These are phyloP conservation scores for Kodamaea neixiangensis DNA, from an alignment of 805 yeast genomes.

Conservation along the genomic window DNA sequence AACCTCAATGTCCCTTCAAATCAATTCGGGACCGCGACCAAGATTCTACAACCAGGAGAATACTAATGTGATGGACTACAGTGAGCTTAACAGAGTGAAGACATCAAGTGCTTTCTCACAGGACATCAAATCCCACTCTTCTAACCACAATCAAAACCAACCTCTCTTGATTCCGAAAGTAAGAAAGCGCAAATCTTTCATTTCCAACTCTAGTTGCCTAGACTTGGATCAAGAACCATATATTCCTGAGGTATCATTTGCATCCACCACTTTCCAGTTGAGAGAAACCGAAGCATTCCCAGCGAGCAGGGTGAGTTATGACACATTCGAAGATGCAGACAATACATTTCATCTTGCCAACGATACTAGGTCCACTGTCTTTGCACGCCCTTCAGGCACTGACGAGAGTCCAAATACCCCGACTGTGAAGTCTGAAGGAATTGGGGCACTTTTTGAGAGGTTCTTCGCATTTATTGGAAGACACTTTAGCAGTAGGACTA, in stretches of 20 bases:
- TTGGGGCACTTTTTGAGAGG: background rate
- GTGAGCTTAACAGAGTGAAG: background rate
- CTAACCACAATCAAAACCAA: background rate
- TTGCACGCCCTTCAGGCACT: no score
- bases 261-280: background rate
- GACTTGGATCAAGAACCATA: background rate
- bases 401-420: background rate
- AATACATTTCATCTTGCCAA: background rate
- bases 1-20: background rate
- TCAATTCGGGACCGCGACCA: background rate
- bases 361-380: background rate
- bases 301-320: background rate
- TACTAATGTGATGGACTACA: background rate
- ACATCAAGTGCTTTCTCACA: no score
- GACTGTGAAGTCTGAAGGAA: background rate
- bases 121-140: no score
- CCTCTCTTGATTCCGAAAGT: background rate
- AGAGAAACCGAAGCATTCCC: background rate
- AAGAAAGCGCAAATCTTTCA: background rate
- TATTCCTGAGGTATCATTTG: background rate
- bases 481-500: background rate
- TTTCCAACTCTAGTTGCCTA: background rate
- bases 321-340: background rate
- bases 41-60: background rate
- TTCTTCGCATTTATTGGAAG: background rate